Evolutionary conservation across 345 rosid genomes (phyloP).

Genomic region (Aquilaria yunnanensis): DNA sequence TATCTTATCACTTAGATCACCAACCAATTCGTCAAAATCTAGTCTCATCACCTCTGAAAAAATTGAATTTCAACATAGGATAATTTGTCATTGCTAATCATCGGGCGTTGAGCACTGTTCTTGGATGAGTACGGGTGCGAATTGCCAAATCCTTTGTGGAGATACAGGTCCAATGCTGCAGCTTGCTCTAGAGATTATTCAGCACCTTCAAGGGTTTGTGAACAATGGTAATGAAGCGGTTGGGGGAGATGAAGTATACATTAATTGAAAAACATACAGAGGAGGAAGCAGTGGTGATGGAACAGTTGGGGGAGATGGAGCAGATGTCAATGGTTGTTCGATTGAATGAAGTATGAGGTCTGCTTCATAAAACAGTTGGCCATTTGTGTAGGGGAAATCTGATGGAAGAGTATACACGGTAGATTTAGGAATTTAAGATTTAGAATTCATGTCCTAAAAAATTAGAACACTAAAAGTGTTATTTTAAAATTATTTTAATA

Average conservation of each 20-base stretch:
- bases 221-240: conserved; percentile 36
- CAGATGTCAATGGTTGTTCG: too few relatives aligned
- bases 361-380: too few relatives aligned
- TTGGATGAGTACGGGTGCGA: conserved; percentile 29
- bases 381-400: too few relatives aligned
- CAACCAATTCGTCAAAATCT: not conserved
- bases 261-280: conserved; percentile 35
- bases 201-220: conserved; percentile 18
- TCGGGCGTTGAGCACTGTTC: conserved; percentile 46
- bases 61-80: conserved; percentile 29
- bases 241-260: conserved; percentile 38
- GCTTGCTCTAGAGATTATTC: conserved; percentile 19
- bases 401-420: too few relatives aligned
- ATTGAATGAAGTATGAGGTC: too few relatives aligned
- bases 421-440: too few relatives aligned
- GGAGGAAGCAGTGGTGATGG: conserved; percentile 7
- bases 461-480: too few relatives aligned
- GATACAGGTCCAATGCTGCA: conserved; percentile 46
- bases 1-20: not conserved
- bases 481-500: too few relatives aligned
- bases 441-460: too few relatives aligned
- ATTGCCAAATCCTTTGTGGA: conserved; percentile 35
- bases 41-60: not conserved
- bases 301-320: too few relatives aligned
- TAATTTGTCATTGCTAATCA: conserved; percentile 75